phyloP scores from a whole-genome alignment of 371 early-diverging fungal genomes.

The Fennellomyces sp. region DNA sequence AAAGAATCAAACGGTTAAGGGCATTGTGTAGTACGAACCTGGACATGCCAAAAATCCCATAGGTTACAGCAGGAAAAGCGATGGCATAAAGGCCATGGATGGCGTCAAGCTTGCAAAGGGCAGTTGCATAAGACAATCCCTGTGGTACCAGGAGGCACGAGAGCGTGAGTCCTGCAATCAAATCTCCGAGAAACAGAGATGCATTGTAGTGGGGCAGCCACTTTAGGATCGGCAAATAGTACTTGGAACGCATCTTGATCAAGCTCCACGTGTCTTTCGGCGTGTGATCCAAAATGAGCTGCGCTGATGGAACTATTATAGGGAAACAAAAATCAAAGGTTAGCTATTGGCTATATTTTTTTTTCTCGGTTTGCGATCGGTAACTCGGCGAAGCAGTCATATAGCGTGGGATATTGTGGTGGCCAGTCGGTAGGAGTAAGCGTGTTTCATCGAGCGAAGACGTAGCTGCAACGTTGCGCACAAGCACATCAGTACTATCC shows the following conservation, averaged over 20 bases:
- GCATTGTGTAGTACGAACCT: too few species aligned
- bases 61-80: constrained; percentile 83
- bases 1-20: too few species aligned
- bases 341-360: neutral
- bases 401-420: constrained; percentile 18
- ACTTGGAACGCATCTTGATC: constrained; percentile 68
- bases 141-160: constrained; percentile 89
- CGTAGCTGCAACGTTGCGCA: neutral
- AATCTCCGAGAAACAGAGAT: constrained; percentile 59
- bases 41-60: constrained; percentile 90
- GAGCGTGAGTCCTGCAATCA: constrained; percentile 87
- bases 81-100: constrained; percentile 88
- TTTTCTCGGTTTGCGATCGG: too few species aligned
- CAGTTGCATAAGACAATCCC: constrained; percentile 86
- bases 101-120: constrained; percentile 82
- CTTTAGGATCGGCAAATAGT: constrained; percentile 88
- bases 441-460: constrained; percentile 1
- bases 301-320: constrained; percentile 48
- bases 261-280: constrained; percentile 41
- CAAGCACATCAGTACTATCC: constrained; percentile 1
- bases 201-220: constrained; percentile 85
- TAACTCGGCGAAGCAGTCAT: constrained; percentile 32
- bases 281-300: constrained; percentile 17
- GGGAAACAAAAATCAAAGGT: neutral
- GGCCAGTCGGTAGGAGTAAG: neutral